A percentile compares a stretch with the other conserved stretches of the same genome.
Evolutionary conservation across 352 stramenopile genomes (phyloP).

Genomic region (Peronosclerospora sorghi): DNA sequence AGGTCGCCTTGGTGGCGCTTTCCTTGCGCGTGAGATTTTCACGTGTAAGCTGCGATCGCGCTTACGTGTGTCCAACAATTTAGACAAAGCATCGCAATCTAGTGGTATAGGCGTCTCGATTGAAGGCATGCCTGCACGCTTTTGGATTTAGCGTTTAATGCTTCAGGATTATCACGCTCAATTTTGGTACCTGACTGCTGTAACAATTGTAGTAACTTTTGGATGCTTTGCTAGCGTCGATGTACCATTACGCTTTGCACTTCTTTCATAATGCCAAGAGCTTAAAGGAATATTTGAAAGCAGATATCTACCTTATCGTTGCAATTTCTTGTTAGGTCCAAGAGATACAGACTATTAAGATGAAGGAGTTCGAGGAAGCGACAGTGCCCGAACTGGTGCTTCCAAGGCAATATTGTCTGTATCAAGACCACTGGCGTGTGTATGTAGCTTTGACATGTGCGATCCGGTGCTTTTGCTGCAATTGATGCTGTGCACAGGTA

Average conservation of each 20-base stretch:
- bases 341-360: constrained; percentile 13
- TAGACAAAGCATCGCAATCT: too few relatives aligned
- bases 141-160: constrained; percentile 83
- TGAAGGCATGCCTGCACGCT: constrained; percentile 50
- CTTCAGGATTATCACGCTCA: constrained; percentile 75
- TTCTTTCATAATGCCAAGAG: constrained; percentile 28
- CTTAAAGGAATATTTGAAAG: background rate
- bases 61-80: too few relatives aligned
- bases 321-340: constrained; percentile 9
- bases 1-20: too few relatives aligned
- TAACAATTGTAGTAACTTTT: constrained; percentile 77
- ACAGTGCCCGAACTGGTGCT: constrained; percentile 6
- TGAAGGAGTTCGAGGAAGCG: constrained; percentile 1
- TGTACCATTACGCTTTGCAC: constrained; percentile 57
- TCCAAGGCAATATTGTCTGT: constrained; percentile 19
- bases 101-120: too few relatives aligned
- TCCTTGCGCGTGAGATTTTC: too few relatives aligned
- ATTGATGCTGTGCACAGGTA: constrained; percentile 38
- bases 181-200: constrained; percentile 80
- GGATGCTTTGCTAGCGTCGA: constrained; percentile 75
- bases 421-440: constrained; percentile 13
- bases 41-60: too few relatives aligned
- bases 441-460: constrained; percentile 10
- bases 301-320: background rate
- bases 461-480: constrained; percentile 15